phyloP scores from a whole-genome alignment of 441 rosid genomes.

The Pelargonium cotyledonis region DNA sequence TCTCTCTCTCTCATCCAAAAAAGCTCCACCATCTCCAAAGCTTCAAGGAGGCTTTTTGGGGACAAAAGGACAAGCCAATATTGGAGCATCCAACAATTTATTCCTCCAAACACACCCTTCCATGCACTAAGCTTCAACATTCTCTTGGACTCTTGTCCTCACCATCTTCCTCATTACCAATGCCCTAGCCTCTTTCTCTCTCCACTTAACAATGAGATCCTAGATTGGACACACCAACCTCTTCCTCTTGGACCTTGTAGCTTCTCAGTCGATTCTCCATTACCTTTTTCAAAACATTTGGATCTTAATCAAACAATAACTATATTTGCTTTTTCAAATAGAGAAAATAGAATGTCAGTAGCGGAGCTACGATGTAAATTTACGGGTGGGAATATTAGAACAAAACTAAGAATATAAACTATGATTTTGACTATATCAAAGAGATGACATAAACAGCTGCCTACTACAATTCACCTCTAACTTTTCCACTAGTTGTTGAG shows the following conservation, averaged over 20 bases:
- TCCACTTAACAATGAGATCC: neutral
- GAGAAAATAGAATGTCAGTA: too few relatives aligned
- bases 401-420: too few relatives aligned
- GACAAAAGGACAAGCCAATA: constrained; percentile 22
- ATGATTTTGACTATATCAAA: too few relatives aligned
- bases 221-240: constrained; percentile 35
- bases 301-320: constrained; percentile 30
- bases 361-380: too few relatives aligned
- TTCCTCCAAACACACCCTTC: constrained; percentile 69
- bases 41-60: constrained; percentile 30
- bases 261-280: constrained; percentile 38
- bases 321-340: constrained; percentile 12
- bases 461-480: too few relatives aligned
- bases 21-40: constrained; percentile 46
- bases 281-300: constrained; percentile 19
- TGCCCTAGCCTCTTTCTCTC: neutral
- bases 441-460: too few relatives aligned
- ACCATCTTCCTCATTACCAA: neutral
- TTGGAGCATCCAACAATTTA: constrained; percentile 23
- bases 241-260: constrained; percentile 51
- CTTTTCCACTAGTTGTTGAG: too few relatives aligned
- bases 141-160: constrained; percentile 42
- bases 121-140: constrained; percentile 56
- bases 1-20: neutral
- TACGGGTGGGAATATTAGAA: too few relatives aligned